Percentiles rank a stretch among this genome's conserved stretches.
Evolutionary conservation across 495 filamentous ascomycete genomes (phyloP).

Genomic region (Aspergillus avenaceus): DNA sequence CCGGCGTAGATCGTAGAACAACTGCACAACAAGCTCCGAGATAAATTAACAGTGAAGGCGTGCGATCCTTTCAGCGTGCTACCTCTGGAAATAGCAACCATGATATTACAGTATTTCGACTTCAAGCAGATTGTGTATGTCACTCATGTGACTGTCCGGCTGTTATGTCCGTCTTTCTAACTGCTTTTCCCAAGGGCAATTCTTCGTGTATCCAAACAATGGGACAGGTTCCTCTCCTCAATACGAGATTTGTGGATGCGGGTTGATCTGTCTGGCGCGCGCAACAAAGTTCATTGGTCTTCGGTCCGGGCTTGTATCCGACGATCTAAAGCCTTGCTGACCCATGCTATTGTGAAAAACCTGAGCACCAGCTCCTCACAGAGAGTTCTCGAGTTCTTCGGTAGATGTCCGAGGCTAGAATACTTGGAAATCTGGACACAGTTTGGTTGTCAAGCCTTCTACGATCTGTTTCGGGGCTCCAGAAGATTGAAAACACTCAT

Average conservation of each 20-base stretch:
- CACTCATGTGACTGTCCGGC: not conserved
- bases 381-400: slow-evolving; percentile 29
- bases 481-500: slow-evolving; percentile 39
- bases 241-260: slow-evolving; percentile 45
- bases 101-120: slow-evolving; percentile 41
- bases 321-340: slow-evolving; percentile 35
- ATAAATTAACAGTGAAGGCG: slow-evolving; percentile 24
- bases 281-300: slow-evolving; percentile 30
- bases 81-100: slow-evolving; percentile 44
- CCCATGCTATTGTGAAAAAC: slow-evolving; percentile 35
- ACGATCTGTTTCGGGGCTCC: slow-evolving; percentile 27
- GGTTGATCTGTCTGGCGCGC: slow-evolving; percentile 46
- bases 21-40: slow-evolving; percentile 41
- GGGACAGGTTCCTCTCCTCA: slow-evolving; percentile 43
- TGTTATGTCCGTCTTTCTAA: not conserved
- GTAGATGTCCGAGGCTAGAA: slow-evolving; percentile 35
- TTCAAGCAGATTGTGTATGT: slow-evolving; percentile 51
- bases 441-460: slow-evolving; percentile 20
- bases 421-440: slow-evolving; percentile 27
- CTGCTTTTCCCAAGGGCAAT: slow-evolving; percentile 29
- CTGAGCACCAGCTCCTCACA: slow-evolving; percentile 19
- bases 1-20: slow-evolving; percentile 34
- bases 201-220: slow-evolving; percentile 50
- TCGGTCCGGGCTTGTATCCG: slow-evolving; percentile 43
- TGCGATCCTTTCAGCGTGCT: slow-evolving; percentile 45